Percentiles rank a stretch among this genome's conserved stretches.
Evolutionary conservation across 257 asterid genomes (phyloP).

Genomic region (Orobanche coerulescens): DNA sequence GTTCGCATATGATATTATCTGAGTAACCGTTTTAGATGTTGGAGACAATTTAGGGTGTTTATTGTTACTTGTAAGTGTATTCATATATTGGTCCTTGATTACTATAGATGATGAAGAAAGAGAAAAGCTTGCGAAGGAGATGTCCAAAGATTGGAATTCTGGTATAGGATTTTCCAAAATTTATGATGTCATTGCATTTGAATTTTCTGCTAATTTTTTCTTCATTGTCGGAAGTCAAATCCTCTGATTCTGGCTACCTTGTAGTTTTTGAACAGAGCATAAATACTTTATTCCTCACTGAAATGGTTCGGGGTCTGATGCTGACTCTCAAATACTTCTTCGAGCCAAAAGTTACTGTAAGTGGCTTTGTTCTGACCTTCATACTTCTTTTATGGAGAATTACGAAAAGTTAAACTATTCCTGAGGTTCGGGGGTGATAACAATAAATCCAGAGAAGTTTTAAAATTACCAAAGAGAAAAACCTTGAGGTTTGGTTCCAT

Average conservation of each 20-base stretch:
- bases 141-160: conserved; percentile 79
- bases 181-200: conserved; percentile 1
- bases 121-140: conserved; percentile 60
- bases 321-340: conserved; percentile 78
- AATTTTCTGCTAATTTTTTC: conserved; percentile 5
- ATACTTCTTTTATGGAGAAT: neutral
- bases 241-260: conserved; percentile 15
- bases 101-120: conserved; percentile 63
- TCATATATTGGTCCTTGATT: neutral
- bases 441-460: neutral
- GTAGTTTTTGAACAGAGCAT: conserved; percentile 78
- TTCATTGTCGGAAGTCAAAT: neutral
- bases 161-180: conserved; percentile 32
- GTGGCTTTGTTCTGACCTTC: conserved; percentile 21
- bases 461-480: neutral
- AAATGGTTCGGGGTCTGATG: conserved; percentile 76
- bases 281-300: conserved; percentile 77
- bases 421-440: too few relatives aligned
- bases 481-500: too few relatives aligned
- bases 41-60: neutral
- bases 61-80: neutral
- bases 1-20: too few relatives aligned
- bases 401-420: neutral
- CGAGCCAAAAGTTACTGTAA: conserved; percentile 70
- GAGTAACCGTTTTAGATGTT: neutral